A percentile compares a stretch with the other conserved stretches of the same genome.
phyloP scores from a whole-genome alignment of 2,329 filamentous ascomycete genomes.

The Cryphonectria radicalis region DNA sequence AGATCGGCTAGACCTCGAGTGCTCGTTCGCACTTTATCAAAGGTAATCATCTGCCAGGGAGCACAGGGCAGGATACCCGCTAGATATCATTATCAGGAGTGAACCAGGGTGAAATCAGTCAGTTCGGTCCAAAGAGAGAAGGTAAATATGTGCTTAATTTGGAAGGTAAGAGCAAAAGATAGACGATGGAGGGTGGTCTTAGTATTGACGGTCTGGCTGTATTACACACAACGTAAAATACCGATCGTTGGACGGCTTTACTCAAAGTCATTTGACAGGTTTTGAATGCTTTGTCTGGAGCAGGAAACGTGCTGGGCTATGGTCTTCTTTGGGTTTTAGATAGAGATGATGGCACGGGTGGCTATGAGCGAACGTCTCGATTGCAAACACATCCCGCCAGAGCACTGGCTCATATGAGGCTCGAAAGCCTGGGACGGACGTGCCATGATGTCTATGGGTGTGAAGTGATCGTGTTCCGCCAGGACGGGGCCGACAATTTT shows the following conservation, averaged over 20 bases:
- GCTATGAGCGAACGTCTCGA: no score
- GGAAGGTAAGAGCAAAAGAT: neutral
- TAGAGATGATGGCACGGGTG: no score
- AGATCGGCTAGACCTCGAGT: neutral
- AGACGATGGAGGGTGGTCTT: neutral
- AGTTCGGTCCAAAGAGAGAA: neutral
- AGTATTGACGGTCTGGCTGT: neutral
- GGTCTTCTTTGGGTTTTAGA: no score
- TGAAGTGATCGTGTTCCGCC: no score
- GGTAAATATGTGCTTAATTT: neutral
- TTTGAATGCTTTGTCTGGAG: neutral
- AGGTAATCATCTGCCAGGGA: no score
- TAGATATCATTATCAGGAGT: no score
- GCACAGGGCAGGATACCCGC: no score
- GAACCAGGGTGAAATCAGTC: neutral
- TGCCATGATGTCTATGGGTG: no score
- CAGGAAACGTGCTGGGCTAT: neutral
- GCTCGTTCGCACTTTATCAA: no score
- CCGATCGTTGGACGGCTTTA: neutral
- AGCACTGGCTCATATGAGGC: no score
- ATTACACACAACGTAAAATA: neutral
- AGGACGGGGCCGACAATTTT: no score
- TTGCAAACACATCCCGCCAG: neutral
- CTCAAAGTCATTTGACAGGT: neutral
- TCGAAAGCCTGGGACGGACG: no score